These are phyloP conservation scores for Ettlia oleoabundans DNA, from an alignment of 139 green algal genomes.

Conservation along the genomic window DNA sequence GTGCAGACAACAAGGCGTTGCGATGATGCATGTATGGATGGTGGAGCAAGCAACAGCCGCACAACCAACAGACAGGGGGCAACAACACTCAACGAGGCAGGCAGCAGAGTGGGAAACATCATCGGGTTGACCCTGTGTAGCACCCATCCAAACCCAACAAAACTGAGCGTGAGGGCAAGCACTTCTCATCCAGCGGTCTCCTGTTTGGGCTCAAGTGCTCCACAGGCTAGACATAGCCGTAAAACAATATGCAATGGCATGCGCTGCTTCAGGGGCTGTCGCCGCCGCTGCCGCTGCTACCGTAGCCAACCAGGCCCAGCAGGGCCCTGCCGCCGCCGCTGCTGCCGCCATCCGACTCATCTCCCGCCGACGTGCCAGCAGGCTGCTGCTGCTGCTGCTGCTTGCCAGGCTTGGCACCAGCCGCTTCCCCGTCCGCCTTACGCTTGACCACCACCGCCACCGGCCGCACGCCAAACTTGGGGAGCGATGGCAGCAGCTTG, in stretches of 20 bases:
- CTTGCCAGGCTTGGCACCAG: constrained; percentile 11
- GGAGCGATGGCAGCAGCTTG: constrained; percentile 6
- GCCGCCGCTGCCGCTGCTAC: constrained; percentile 33
- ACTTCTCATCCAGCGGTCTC: no score
- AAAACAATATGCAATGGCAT: no score
- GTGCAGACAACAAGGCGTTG: no score
- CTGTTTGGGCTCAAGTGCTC: no score
- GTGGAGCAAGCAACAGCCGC: neutral
- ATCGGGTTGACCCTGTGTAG: no score
- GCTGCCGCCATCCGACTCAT: neutral
- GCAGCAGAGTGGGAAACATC: neutral
- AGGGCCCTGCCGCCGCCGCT: constrained; percentile 8
- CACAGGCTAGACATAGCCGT: no score
- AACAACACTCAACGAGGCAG: neutral
- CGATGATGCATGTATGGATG: neutral
- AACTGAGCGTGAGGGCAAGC: no score
- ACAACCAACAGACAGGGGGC: neutral
- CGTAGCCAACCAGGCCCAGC: constrained; percentile 28
- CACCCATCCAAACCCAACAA: no score
- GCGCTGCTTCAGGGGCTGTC: constrained; percentile 8
- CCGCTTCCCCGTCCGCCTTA: constrained; percentile 13
- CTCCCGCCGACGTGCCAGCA: neutral
- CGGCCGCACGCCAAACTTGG: constrained; percentile 33
- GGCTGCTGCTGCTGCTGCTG: constrained; percentile 29
- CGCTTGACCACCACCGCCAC: constrained; percentile 42